Base-by-base conservation (phyloP, 23 red algal genomes). In the Gracilaria domingensis region DNA sequence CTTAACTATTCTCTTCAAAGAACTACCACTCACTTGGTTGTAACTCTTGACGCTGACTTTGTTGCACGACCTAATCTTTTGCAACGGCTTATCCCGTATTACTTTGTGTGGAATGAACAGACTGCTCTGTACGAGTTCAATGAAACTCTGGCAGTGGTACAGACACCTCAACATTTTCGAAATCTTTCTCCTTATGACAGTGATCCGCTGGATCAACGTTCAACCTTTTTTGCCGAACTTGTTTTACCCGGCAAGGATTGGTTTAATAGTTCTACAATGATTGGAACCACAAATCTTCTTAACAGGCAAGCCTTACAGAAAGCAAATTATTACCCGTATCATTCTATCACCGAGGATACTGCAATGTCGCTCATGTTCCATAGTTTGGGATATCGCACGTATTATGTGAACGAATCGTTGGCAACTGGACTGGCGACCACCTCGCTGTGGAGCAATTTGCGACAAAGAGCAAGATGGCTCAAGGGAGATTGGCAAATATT, bases 401-500 rank as follows among this genome's bases (percentile, higher is more conserved):
- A 92, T 40, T 92, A 83, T 45, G 78, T 83, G 49, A 92, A 92
- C 67, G 89, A 92, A 65, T 92, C 89, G 20, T 48, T 92, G 45
- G 89, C 89, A 24, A 83, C 78, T 29, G 89, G 89, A 9, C 89
- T 92, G 17, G 89, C 89, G 0, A 84, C 79, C 16, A 92, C 65
- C 14, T 92, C 80, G 23, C 35, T 92, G 60, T 92, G 80, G 80
- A 76, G 79, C 67, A 92, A 92, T 48, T 58, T 84, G 30, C 69
- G 89, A 23, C 89, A 92, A 42, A n/a, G 89, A 20, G 89, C 89
- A 23, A 30, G 89, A 20, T 92, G 89, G 87, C 64, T 83, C 20
- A 92, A 92, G 33, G 89, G 89, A 9, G 89, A 92, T 35, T 92
- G 89, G 89, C 89, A 92, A 42, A 92, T 92, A 35, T 47, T 92